Base-by-base conservation (phyloP, 2,329 filamentous ascomycete species). In the Mollisiaceae sp. region DNA sequence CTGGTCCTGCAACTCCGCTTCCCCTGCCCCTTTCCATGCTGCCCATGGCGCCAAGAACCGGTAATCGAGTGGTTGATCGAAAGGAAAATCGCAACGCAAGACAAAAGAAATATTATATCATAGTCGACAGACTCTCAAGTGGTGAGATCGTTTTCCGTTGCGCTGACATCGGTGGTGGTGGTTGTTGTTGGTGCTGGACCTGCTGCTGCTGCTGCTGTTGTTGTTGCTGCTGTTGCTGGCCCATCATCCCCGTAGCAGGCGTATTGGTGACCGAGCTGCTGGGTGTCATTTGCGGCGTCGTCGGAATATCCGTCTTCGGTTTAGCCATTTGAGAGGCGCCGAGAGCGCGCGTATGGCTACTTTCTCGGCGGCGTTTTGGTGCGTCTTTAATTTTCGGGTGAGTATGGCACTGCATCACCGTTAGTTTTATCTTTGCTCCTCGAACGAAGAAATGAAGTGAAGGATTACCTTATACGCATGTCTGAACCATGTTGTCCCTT, bases 401-500 rank as follows among this genome's bases (percentile, higher is more conserved):
- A 0, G 88, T 88, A 75, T 91, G 89, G 71, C 89, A 91, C 88
- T 69, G 47, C 12, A 65, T 67, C 52, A 72, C 60, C 57, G 50
- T 57, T 60, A 57, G 39, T 15, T 52, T 6, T 6, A 32, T 32
- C 57, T 22, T 20, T 3, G 32, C 59, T 63, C 20, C 35, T 32
- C 32, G 22, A 55, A 5, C 32, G 50, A 32, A 32, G 22, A 20
- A 43, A 45, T 14, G 35, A 12, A 1, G 11, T 62, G 38, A 11
- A 12, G 35, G 77, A 80, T 77, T 78, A 91, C 90, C 85, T 94
- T 95, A 81, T 95, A 95, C 56, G 92, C 91, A 78, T 96, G 92
- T 70, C 92, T 84, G 78, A 94, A 96, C 91, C 92, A 96, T 3
- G 92, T 94, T 0, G 92, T 96, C n/a, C 91, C 91, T 80, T 94